Base-by-base conservation (phyloP, 805 yeast genomes). In the Spathaspora arborariae region DNA sequence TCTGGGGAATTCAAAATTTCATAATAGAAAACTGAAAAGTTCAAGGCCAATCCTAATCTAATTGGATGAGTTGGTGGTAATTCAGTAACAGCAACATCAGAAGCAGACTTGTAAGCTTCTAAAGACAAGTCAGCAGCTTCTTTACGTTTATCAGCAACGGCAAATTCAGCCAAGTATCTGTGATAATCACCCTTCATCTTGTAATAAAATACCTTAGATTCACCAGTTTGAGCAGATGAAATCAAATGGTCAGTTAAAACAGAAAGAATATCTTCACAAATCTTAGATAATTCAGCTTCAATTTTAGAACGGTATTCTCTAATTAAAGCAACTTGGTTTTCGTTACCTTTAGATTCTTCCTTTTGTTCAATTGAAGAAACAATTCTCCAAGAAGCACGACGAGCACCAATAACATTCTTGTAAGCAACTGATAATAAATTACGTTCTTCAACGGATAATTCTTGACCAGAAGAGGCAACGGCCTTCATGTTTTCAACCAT, bases 121-220 rank as follows among this genome's bases (percentile, higher is more conserved):
- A 90, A 81, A 35, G 98, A 92, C 56, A 85, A 79, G 62, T 87
- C 90, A 44, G 98, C 94, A 54, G 96, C 95, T 56, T 80, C 89
- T 68, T 90, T 88, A 69, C 97, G 88, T 74, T 85, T 86, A 58
- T 90, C 97, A 55, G 88, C 82, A 60, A 83, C 79, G 53, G 97
- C 92, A 65, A 92, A 94, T 78, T 92, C 99, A 53, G 97, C 97
- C 75, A 92, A 81, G 74, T 92, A 92, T 79, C 99, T 96, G 79
- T 91, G 96, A 80, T 92, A 92, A 73, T 92, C 99, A 80, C 98
- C 99, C 79, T 92, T 92, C 98, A 92, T 92, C 82, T 92, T 92
- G 78, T 88, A 90, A 81, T 92, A 92, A 74, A 92, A 92, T 47
- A 92, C 98, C 80, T 92, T 90, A 44, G 97, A 90, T 76, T 94